Evolutionary conservation across 169 alveolate species (phyloP).

Genomic region (Eimeria acervulina): DNA sequence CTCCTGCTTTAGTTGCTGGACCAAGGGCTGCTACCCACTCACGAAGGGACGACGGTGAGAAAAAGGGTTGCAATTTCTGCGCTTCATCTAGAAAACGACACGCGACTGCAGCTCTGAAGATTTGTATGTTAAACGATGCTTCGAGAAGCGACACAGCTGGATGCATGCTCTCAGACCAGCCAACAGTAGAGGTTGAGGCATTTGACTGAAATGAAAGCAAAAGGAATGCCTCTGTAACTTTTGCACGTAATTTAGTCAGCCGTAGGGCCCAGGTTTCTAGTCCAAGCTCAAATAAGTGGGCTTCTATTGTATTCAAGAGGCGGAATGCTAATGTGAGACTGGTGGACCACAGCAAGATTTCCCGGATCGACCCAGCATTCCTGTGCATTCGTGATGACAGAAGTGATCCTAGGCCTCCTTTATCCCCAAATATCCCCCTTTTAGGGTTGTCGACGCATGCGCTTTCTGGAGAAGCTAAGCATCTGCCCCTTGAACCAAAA

Average conservation of each 20-base stretch:
- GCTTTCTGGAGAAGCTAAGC: not conserved
- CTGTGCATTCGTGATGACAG: not conserved
- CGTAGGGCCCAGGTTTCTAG: constrained; percentile 67
- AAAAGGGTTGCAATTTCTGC: constrained; percentile 11
- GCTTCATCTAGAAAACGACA: constrained; percentile 61
- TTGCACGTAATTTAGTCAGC: constrained; percentile 45
- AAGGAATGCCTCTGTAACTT: constrained; percentile 56
- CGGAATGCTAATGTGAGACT: constrained; percentile 68
- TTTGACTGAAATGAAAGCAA: constrained; percentile 23
- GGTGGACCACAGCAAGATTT: constrained; percentile 52
- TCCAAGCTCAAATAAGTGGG: constrained; percentile 73
- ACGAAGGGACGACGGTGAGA: constrained; percentile 71
- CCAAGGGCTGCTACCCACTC: constrained; percentile 51
- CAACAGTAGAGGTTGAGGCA: not conserved
- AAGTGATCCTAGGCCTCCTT: constrained; percentile 9
- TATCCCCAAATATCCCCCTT: not conserved
- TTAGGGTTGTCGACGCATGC: not conserved
- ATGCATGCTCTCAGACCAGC: constrained; percentile 27
- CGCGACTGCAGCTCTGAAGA: constrained; percentile 65
- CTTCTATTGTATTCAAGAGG: not conserved
- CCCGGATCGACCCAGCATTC: not conserved
- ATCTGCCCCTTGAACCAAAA: not conserved
- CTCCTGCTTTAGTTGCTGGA: constrained; percentile 35
- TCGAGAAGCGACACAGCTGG: constrained; percentile 70
- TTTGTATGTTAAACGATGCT: constrained; percentile 70